Base-by-base conservation (phyloP, 169 alveolate species). In the Cryptosporidium baileyi region DNA sequence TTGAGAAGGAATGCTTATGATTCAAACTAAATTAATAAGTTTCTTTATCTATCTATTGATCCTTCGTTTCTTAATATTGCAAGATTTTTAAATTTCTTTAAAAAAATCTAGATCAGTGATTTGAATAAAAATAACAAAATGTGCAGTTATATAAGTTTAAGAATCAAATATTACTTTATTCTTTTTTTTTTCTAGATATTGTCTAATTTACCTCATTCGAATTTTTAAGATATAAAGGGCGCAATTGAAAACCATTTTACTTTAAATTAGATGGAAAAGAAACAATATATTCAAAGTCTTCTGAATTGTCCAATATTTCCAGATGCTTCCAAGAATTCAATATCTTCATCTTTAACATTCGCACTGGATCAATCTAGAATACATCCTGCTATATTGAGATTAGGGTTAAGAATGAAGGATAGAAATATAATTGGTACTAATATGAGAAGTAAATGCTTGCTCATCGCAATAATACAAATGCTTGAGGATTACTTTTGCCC, bases 401-500 rank as follows among this genome's bases (percentile, higher is more conserved):
- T 90, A n/a, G 92, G 92, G 41, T 79, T 89, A 62, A 80, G 80
- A 67, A 88, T 89, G 82, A 89, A 79, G 59, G 89, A 89, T 43
- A 63, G 82, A 74, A 47, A 40, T 13, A 82, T 63, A 8, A 80
- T 82, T 4, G 82, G 90, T 43, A 89, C 89, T 60, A 89, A 89
- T 45, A 82, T 80, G 59, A 82, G 92, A 40, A 89, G 88, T 36
- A 88, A 81, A 45, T 88, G 89, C 57, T 60, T 89, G 61, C 61
- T 89, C n/a, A 67, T 80, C 36, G 92, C 92, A 1, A 63, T 89
- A 17, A 88, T 88, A 26, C 89, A 88, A 32, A 88, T 89, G 88
- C 88, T 89, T 24, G 89, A 89, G 24, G 92, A 89, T 59, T 89
- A 89, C 44, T 80, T 88, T 11, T 67, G 89, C 24, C 92, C 92